Base-by-base conservation (phyloP, 768 basidiomycete genomes). In the Termitomyces sp. region DNA sequence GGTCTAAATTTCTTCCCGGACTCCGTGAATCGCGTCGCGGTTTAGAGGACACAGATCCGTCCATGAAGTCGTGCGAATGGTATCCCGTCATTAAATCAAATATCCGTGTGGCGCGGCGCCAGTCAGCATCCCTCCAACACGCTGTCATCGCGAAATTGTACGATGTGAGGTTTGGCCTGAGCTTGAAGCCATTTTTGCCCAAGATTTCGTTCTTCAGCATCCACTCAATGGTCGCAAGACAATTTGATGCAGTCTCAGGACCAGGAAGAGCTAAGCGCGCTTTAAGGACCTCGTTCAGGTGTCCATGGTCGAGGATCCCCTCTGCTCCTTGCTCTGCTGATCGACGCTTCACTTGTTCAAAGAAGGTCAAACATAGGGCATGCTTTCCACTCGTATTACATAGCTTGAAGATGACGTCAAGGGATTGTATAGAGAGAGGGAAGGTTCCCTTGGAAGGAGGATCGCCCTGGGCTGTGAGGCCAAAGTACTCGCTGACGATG, bases 71-170 rank as follows among this genome's bases (percentile, higher is more conserved):
- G 55, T 79, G 76, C 2, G 69, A 63, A 58, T 78, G 79, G 62
- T 81, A 83, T 6, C 90, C 89, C 4, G 87, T 87, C 84, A 92
- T 87, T 61, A 89, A 72, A 59, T 88, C 82, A 67, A 90, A 87
- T 18, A 80, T 71, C 49, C 78, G 76, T 48, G 74, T 66, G 1
- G 86, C 82, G 20, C 75, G 75, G 26, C 66, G 72, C 88, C 87
- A 92, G 69, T 91, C 86, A 14, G 67, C 74, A 36, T 76, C 74
- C 56, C 80, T 78, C 81, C 84, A 82, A 68, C 90, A 92, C 2
- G 81, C 78, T 59, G 75, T 69, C 64, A 91, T 75, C 52, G 84
- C 85, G 27, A 87, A 75, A 60, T 81, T 80, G 69, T 80, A 90
- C 9, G 86, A 83, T 22, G 73, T 68, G 27, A 75, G 55, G n/a